Evolutionary conservation across 1,139 yeast genomes (phyloP), one percentile per base, ranked within the genome.

Genomic region (Suhomyces anneliseae): DNA sequence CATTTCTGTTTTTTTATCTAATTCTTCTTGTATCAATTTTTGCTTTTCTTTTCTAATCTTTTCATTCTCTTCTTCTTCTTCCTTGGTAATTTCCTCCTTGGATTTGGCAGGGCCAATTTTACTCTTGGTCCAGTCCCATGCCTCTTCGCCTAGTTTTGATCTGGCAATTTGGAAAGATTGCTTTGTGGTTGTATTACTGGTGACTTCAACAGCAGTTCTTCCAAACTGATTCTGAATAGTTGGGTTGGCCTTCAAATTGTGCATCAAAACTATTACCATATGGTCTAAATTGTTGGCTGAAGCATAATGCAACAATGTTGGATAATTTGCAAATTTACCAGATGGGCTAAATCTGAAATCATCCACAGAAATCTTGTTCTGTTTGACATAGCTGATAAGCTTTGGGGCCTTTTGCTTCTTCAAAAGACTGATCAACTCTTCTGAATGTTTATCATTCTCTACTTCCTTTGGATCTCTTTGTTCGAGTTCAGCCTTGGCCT

Each of bases 391-490:
- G 5, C 82, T 70, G 0, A 86, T 67, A 40, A 93, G 62, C 42
- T 85, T 78, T 0, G 97, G 96, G 0, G 92, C 90, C 58, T 86
- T 85, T 10, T 92, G 87, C 54, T 84, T 85, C 57, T 83, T 87
- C 49, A 92, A 63, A 29, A 86, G 68, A 1, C 71, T 68, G 0
- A 83, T 62, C 6, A 90, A 59, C 53, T 89, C 93, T 27, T 59
- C 62, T 0, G 95, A 74, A 45, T 81, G 84, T 39, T 65, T 69
- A 7, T 56, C 58, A 31, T 49, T 54, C 24, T 42, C 49, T 2
- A 46, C n/a, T 39, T 79, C 85, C 6, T 68, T 65, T 24, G 61
- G 67, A 4, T 68, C 51, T 10, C 59, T 46, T 43, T 62, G 60
- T 42, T 52, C 43, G 7, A 42, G 34, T 33, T 39, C 33, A 4